Evolutionary conservation across 805 yeast genomes (phyloP).

Genomic region (Candida tibetensis): DNA sequence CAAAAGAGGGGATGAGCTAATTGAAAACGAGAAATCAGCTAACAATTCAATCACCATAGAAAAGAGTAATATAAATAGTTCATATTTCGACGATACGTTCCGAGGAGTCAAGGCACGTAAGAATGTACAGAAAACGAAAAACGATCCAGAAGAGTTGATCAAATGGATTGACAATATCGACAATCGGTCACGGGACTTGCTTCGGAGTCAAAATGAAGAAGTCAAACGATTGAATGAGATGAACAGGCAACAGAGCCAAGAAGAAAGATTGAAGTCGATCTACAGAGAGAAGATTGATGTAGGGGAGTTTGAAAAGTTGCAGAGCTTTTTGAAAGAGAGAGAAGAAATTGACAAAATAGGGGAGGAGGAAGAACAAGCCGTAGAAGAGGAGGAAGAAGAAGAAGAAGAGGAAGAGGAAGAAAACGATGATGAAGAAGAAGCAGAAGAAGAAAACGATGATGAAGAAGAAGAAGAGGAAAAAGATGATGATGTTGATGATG

Average conservation of each 20-base stretch:
- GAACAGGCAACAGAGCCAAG: conserved; percentile 6
- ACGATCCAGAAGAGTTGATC: conserved; percentile 19
- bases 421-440: conserved; percentile 1
- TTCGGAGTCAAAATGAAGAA: conserved; percentile 18
- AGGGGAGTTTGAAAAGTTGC: conserved; percentile 23
- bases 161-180: conserved; percentile 32
- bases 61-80: not conserved
- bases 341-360: not conserved
- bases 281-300: conserved; percentile 23
- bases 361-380: conserved; percentile 6
- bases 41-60: conserved; percentile 1
- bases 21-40: not conserved
- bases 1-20: not conserved
- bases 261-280: conserved; percentile 19
- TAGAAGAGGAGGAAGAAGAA: conserved; percentile 8
- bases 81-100: conserved; percentile 1
- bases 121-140: conserved; percentile 1
- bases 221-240: conserved; percentile 12
- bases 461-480: conserved; percentile 1
- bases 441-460: conserved; percentile 2
- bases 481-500: no score
- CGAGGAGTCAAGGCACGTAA: not conserved
- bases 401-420: conserved; percentile 2
- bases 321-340: not conserved
- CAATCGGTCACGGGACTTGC: conserved; percentile 16